Conservation (phyloP, 73 alveolate species). For the Uronychia setigera region DNA sequence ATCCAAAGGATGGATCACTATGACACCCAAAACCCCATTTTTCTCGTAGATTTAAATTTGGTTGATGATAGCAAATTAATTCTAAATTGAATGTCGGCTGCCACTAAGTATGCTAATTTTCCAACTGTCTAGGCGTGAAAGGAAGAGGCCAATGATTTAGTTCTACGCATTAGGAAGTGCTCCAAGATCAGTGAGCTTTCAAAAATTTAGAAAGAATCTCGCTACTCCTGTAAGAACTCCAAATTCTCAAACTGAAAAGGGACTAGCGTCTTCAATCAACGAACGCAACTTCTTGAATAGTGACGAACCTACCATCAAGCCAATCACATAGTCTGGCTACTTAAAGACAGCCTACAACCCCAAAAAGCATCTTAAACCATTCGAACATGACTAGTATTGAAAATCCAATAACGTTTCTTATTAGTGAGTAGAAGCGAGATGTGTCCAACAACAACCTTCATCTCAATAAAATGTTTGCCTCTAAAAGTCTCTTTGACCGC, state of each 20-base stretch:
- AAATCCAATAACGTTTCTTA: background rate
- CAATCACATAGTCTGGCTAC: background rate
- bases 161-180: background rate
- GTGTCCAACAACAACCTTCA: background rate
- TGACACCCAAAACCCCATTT: conserved; percentile 46
- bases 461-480: background rate
- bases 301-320: background rate
- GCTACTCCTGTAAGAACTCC: background rate
- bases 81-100: background rate
- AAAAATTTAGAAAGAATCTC: background rate
- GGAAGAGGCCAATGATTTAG: background rate
- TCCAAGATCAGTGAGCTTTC: background rate
- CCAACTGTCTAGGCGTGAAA: background rate
- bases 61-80: background rate
- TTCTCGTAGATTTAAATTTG: too few species aligned
- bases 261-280: background rate
- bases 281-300: background rate
- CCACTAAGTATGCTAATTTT: background rate
- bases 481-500: background rate
- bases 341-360: background rate
- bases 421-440: background rate
- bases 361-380: background rate
- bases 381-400: background rate
- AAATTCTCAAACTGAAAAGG: conserved; percentile 1
- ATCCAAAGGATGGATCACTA: conserved; percentile 54